Base-by-base conservation (phyloP, 495 filamentous ascomycete species). In the Trichocladium uniseriatum region DNA sequence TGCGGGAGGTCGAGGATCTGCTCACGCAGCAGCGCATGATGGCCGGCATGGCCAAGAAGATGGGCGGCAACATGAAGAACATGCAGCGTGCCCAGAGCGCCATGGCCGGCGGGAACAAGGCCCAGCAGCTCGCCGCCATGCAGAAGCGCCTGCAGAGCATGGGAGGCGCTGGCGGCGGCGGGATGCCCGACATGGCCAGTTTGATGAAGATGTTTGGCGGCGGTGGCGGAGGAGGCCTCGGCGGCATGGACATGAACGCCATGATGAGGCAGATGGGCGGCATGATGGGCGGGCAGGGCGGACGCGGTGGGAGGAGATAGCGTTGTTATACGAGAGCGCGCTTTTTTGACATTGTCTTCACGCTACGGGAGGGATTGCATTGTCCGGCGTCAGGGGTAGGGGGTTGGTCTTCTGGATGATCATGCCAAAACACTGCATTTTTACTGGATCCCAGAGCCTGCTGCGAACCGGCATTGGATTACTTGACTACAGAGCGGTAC, bases 21-120 rank as follows among this genome's bases (percentile, higher is more conserved):
- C 78, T 99, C 18, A 94, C 88, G 1, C 92, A 99, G 70, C 91
- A 96, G 66, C 79, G 86, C 53, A 95, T 96, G 86, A 99, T 99
- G 92, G 89, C 88, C 28, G 87, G 87, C 28, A 95, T 98, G 92
- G 92, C 92, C 34, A 98, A 97, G 82, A 91, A 90, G 69, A 91
- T 96, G 77, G 90, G 91, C 43, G 90, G 89, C 15, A 88, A 85
- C 65, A 89, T 92, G 84, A 89, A 90, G 69, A 91, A 94, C 57
- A 94, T 96, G 85, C 87, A 95, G 66, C 82, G 81, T 19, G 89
- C 90, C 2, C 91, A 97, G 71, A 84, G 84, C 34, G 87, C 85
- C 52, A 84, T 95, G 80, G 86, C 82, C 41, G 90, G 91, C 41
- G 71, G 66, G 15, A 94, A 94, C 70, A 86, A 87, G 60, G 76